Evolutionary conservation across 345 rosid genomes (phyloP).

Genomic region (Gossypium ekmanianum): DNA sequence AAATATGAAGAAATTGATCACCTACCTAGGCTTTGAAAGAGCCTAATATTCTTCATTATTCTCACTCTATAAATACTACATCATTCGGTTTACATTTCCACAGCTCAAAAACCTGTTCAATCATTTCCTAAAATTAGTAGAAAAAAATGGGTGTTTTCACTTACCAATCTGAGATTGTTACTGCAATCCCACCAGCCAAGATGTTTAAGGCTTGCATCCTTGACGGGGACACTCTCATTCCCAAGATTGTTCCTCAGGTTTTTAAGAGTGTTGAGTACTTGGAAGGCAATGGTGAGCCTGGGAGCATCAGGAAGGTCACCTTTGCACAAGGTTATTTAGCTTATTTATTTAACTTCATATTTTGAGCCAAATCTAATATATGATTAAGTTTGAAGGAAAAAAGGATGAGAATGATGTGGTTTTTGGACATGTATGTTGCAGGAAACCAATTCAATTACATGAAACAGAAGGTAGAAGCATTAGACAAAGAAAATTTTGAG

Average conservation of each 20-base stretch:
- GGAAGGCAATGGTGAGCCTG: constrained; percentile 39
- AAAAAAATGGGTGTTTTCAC: constrained; percentile 19
- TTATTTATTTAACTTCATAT: not conserved
- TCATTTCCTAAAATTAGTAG: not conserved
- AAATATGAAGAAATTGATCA: too few relatives aligned
- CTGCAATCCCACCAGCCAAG: constrained; percentile 16
- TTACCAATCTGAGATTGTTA: constrained; percentile 4
- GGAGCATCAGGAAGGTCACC: constrained; percentile 24
- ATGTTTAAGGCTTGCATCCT: constrained; percentile 24
- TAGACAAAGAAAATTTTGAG: too few relatives aligned
- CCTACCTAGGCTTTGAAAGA: not conserved
- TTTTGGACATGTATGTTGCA: too few relatives aligned
- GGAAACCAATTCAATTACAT: too few relatives aligned
- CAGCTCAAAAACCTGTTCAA: not conserved
- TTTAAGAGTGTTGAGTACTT: constrained; percentile 15
- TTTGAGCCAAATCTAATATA: not conserved
- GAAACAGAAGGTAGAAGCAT: too few relatives aligned
- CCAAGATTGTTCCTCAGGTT: constrained; percentile 32
- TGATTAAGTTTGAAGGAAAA: not conserved
- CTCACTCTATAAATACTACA: constrained; percentile 5
- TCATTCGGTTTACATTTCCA: not conserved
- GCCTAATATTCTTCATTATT: not conserved
- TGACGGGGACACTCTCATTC: constrained; percentile 29
- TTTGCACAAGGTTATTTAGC: not conserved
- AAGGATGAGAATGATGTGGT: too few relatives aligned